phyloP scores from a whole-genome alignment of 2,329 filamentous ascomycete genomes.

The Cadophora luteo-olivacea region DNA sequence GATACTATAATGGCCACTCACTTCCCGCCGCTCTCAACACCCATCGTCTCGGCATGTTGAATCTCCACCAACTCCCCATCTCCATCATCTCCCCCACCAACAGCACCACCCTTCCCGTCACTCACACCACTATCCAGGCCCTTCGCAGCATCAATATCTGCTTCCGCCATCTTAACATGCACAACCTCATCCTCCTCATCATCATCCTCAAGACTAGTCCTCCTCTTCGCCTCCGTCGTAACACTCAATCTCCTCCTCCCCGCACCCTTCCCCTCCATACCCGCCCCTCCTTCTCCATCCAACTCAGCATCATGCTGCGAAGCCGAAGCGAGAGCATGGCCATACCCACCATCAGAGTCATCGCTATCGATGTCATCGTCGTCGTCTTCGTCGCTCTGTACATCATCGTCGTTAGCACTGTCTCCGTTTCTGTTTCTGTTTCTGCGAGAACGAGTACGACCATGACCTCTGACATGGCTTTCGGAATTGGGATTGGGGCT shows the following conservation, averaged over 20 bases:
- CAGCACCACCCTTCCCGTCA: not conserved
- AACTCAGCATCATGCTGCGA: not conserved
- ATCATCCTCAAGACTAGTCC: conserved; percentile 46
- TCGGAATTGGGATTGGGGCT: not conserved
- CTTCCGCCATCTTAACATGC: conserved; percentile 36
- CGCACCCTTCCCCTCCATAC: conserved; percentile 12
- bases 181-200: conserved; percentile 43
- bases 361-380: conserved; percentile 30
- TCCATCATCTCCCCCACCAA: conserved; percentile 15
- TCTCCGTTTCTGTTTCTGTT: conserved; percentile 9
- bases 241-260: conserved; percentile 37
- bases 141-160: conserved; percentile 26
- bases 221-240: conserved; percentile 44
- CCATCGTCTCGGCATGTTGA: conserved; percentile 40
- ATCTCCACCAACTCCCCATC: conserved; percentile 35
- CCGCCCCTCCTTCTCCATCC: not conserved
- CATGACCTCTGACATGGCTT: conserved; percentile 20
- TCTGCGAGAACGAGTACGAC: not conserved
- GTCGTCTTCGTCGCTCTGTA: conserved; percentile 35
- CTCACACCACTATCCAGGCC: conserved; percentile 9
- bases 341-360: conserved; percentile 29
- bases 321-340: conserved; percentile 26
- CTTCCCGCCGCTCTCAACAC: conserved; percentile 28
- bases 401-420: conserved; percentile 35
- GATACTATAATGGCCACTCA: not conserved